Evolutionary conservation across 495 filamentous ascomycete species (phyloP), one percentile per base, ranked within the genome.

Genomic region (Chaetomium tenue): DNA sequence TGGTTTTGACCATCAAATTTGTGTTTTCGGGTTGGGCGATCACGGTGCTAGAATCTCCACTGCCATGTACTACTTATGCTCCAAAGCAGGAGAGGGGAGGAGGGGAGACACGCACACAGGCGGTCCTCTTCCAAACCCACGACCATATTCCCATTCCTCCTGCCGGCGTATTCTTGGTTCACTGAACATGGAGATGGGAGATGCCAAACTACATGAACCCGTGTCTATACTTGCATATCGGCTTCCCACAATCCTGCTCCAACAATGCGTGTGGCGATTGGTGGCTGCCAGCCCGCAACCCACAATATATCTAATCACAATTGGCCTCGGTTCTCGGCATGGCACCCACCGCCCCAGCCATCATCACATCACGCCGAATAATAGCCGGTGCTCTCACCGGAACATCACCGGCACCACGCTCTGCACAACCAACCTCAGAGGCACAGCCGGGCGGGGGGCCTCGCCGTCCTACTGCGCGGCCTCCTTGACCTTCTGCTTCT

Each of bases 401-500:
- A 44, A 18, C 40, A 16, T 15, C 26, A 0, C 5, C 48, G 12
- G 18, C 8, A 9, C 25, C 40, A 3, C 3, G 15, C 22, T 15
- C 48, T 13, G 18, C 8, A 9, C 25, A 25, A 9, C 7, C 22
- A 28, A 33, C 4, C 23, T 20, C 40, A 12, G 15, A 23, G 18
- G 20, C 46, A 4, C 5, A 18, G 46, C 16, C 26, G 6, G 42
- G 28, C 5, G 5, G 13, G 20, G 1, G 12, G 46, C 47, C 2
- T 3, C 20, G 37, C 62, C 1, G 0, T 30, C 39, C 57, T 72
- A 71, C 33, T 71, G 72, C 58, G 60, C 40, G 1, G 75, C 75
- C 61, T 82, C 75, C 48, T 80, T 74, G 13, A 96, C 77, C 73
- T 92, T 93, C 30, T 77, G 77, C 77, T 90, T 88, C 78, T 97